phyloP scores from a whole-genome alignment of 306 rosid genomes.

The Ceratonia siliqua region DNA sequence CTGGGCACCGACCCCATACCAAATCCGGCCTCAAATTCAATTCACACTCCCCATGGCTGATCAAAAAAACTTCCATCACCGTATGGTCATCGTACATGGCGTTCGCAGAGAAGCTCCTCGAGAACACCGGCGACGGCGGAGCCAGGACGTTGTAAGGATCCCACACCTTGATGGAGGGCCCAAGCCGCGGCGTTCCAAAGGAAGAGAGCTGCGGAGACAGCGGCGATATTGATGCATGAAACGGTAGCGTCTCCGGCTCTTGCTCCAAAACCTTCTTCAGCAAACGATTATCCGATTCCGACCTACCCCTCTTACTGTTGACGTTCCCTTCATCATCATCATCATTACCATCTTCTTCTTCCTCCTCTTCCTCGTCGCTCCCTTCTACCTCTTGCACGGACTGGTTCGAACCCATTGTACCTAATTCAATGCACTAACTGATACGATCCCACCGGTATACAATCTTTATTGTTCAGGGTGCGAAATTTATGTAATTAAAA shows the following conservation, averaged over 20 bases:
- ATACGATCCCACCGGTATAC: slow-evolving; percentile 8
- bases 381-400: slow-evolving; percentile 59
- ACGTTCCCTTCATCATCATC: slow-evolving; percentile 46
- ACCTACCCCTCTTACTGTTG: slow-evolving; percentile 37
- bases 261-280: slow-evolving; percentile 85
- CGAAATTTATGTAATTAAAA: neutral
- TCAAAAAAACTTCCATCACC: slow-evolving; percentile 74
- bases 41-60: slow-evolving; percentile 92
- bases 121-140: slow-evolving; percentile 51
- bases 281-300: slow-evolving; percentile 49
- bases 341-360: slow-evolving; percentile 45
- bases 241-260: slow-evolving; percentile 95
- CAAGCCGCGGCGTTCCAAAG: slow-evolving; percentile 84
- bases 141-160: slow-evolving; percentile 92
- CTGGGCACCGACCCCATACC: slow-evolving; percentile 73
- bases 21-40: slow-evolving; percentile 74
- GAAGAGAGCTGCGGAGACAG: slow-evolving; percentile 94
- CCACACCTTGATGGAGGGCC: slow-evolving; percentile 96
- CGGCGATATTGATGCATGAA: slow-evolving; percentile 93
- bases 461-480: slow-evolving; percentile 3
- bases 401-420: slow-evolving; percentile 63
- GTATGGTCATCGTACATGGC: slow-evolving; percentile 56
- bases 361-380: slow-evolving; percentile 62
- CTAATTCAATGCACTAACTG: neutral
- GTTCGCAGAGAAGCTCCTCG: slow-evolving; percentile 58